These are phyloP conservation scores for Echinosophora koreensis DNA, from an alignment of 306 rosid genomes.

Conservation along the genomic window DNA sequence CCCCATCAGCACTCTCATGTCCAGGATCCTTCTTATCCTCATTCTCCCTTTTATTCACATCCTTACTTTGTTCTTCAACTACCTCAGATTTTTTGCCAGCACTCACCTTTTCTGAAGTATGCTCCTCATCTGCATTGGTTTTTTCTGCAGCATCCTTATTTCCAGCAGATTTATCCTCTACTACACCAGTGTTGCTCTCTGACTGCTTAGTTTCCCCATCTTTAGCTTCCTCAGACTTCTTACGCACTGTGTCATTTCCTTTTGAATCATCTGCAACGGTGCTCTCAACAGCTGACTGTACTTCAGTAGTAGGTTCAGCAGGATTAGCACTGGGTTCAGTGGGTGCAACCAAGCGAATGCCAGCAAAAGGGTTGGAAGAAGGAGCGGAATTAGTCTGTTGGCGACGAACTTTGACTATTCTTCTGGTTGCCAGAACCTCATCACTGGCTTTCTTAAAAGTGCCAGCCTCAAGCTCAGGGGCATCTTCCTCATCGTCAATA, in stretches of 20 bases:
- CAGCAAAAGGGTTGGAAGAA: constrained; percentile 87
- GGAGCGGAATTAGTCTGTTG: constrained; percentile 61
- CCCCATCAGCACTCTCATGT: constrained; percentile 48
- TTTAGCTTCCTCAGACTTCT: constrained; percentile 48
- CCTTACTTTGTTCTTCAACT: constrained; percentile 43
- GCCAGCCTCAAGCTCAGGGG: constrained; percentile 68
- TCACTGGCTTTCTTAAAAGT: constrained; percentile 95
- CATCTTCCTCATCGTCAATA: constrained; percentile 85
- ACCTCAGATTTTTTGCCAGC: constrained; percentile 31
- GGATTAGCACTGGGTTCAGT: constrained; percentile 52
- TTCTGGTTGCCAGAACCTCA: constrained; percentile 86
- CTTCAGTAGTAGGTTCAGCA: constrained; percentile 54
- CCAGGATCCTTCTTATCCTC: constrained; percentile 46
- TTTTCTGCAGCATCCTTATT: constrained; percentile 41
- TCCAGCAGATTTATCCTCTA: constrained; percentile 49
- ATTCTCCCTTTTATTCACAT: constrained; percentile 38
- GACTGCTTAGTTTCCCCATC: constrained; percentile 53
- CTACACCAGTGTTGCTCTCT: constrained; percentile 49
- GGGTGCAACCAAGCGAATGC: constrained; percentile 68
- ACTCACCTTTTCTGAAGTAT: constrained; percentile 44
- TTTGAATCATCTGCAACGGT: constrained; percentile 46
- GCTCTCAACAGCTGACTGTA: constrained; percentile 51
- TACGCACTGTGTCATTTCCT: constrained; percentile 34
- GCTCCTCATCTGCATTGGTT: constrained; percentile 45
- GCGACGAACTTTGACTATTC: constrained; percentile 90